Evolutionary conservation across 106 monocot species (phyloP).

Genomic region (Allium sativum): DNA sequence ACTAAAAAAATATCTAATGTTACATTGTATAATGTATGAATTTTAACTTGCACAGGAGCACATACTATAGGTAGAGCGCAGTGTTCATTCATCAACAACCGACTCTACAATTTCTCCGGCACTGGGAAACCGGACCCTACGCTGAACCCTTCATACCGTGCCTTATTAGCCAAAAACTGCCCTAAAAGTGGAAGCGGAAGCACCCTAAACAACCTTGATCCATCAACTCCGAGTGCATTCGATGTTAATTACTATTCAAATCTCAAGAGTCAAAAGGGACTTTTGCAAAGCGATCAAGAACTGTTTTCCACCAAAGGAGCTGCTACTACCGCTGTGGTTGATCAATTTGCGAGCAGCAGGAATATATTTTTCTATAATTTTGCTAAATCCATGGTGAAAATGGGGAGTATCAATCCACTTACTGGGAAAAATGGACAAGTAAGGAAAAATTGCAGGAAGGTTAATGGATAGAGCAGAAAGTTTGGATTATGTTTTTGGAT

Average conservation of each 20-base stretch:
- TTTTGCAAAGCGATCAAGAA: constrained; percentile 32
- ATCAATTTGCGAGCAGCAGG: constrained; percentile 10
- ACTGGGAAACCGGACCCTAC: constrained; percentile 8
- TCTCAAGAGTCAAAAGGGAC: constrained; percentile 14
- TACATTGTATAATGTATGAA: not conserved
- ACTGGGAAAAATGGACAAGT: constrained; percentile 16
- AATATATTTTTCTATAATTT: constrained; percentile 23
- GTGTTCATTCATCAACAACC: constrained; percentile 9
- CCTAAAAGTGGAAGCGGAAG: constrained; percentile 6
- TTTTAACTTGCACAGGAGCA: constrained; percentile 1
- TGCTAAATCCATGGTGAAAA: constrained; percentile 20
- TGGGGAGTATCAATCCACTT: constrained; percentile 16
- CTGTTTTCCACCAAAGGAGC: constrained; percentile 13
- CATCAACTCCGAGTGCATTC: constrained; percentile 9
- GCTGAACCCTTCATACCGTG: constrained; percentile 13
- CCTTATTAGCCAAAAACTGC: constrained; percentile 7
- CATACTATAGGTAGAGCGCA: constrained; percentile 23
- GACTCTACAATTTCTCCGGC: constrained; percentile 30
- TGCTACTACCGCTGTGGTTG: not conserved
- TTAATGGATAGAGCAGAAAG: not conserved
- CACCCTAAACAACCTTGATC: constrained; percentile 14
- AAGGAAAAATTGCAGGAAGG: constrained; percentile 11
- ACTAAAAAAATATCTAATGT: not conserved
- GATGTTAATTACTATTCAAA: constrained; percentile 19
- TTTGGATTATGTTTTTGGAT: too few relatives aligned